Evolutionary conservation across 202 grass and related monocot genomes (phyloP), one percentile per base, ranked within the genome.

Genomic region (Panicum virgatum): DNA sequence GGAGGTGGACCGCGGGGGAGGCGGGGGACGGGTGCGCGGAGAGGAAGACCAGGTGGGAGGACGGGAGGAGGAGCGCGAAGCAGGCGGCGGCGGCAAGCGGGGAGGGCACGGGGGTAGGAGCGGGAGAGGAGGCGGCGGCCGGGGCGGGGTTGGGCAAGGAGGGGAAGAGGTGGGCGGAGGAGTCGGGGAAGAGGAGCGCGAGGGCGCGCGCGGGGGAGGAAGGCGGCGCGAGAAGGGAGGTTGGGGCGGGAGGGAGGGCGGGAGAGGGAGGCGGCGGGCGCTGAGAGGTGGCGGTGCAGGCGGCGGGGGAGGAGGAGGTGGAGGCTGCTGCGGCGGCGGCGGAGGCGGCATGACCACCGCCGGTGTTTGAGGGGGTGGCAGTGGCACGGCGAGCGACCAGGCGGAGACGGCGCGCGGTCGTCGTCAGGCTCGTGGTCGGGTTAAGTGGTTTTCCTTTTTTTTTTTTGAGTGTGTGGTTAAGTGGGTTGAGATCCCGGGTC

Each of bases 11-110:
- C 45, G 80, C 53, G 3, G 79, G 71, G 43, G 87, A 76, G 80
- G 79, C 34, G 34, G 57, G 70, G 81, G 77, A 78, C 32, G 89
- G 80, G 72, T 92, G 77, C 48, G 90, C 80, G 74, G 85, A 75
- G 89, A 93, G 62, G 77, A 91, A 89, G 53, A 89, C 29, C 75
- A 91, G 90, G 75, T 84, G 78, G 30, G 88, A 83, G 48, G 92
- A 89, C 29, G 88, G 87, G 37, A 94, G 88, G 69, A 94, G 52
- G 71, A 85, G 85, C 53, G 32, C 57, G 73, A 90, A 90, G 91
- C 86, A 80, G 61, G 88, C 76, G 23, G 91, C 71, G 69, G 90
- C 77, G 78, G 82, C 80, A 30, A 88, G 82, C 62, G 86, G 86
- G 75, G 80, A 32, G 2, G 86, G 77, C 71, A 83, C 61, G 46